Evolutionary conservation across 768 basidiomycete species (phyloP).

Genomic region (Tricholoma saponaceum): DNA sequence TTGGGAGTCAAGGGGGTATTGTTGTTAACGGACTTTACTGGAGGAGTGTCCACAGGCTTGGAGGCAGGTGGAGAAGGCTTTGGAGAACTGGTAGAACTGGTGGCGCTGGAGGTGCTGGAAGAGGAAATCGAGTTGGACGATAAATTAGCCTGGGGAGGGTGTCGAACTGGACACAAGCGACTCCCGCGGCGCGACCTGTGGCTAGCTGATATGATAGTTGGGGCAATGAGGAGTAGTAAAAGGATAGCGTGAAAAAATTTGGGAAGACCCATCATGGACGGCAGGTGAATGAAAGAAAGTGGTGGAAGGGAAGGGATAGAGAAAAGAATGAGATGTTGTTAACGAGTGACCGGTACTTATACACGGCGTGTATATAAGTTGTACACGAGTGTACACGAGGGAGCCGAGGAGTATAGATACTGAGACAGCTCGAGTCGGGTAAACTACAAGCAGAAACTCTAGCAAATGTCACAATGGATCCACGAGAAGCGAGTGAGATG

Average conservation of each 20-base stretch:
- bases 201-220: neutral
- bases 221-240: neutral
- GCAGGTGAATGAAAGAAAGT: too few relatives aligned
- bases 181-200: neutral
- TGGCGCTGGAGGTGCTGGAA: neutral
- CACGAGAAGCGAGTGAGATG: too few relatives aligned
- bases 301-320: neutral
- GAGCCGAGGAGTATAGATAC: neutral
- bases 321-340: neutral
- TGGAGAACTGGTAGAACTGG: neutral
- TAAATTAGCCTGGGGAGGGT: neutral
- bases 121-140: neutral
- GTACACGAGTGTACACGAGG: neutral
- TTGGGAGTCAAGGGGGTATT: constrained; percentile 32
- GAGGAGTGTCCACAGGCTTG: neutral
- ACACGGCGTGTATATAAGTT: too few relatives aligned
- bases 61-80: neutral
- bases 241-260: neutral
- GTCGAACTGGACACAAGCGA: neutral
- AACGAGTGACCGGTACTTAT: neutral
- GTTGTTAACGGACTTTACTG: neutral
- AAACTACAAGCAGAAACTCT: too few relatives aligned
- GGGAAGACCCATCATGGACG: neutral
- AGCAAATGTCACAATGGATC: too few relatives aligned
- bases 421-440: too few relatives aligned